Percentiles rank a stretch among this genome's conserved stretches.
Conservation (phyloP, 768 basidiomycete genomes). For the Leucocoprinus birnbaumii region DNA sequence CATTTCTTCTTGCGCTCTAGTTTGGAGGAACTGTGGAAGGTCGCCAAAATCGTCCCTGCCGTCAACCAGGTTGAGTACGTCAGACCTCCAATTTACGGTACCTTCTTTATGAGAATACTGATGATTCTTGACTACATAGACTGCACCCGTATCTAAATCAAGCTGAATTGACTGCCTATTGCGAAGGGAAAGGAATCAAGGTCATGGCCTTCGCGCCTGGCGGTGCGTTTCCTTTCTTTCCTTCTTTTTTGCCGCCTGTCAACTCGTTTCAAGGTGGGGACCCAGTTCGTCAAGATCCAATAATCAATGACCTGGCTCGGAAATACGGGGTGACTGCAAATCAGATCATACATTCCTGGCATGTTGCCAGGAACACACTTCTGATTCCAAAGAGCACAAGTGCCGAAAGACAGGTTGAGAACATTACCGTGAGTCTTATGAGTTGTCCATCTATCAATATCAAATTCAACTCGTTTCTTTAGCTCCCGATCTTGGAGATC, state of each 20-base stretch:
- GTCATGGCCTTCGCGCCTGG: slow-evolving; percentile 48
- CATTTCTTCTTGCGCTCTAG: no score
- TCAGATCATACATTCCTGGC: slow-evolving; percentile 52
- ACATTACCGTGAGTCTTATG: slow-evolving; percentile 36
- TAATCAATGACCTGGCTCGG: no score
- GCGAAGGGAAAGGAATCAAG: slow-evolving; percentile 44
- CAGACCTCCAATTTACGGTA: no score
- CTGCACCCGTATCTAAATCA: slow-evolving; percentile 50
- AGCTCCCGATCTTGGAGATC: no score
- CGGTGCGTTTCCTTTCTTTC: slow-evolving; percentile 21
- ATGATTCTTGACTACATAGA: slow-evolving; percentile 24
- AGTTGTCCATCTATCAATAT: neutral
- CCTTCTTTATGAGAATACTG: no score
- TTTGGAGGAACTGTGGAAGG: slow-evolving; percentile 26
- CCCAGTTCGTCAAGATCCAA: no score
- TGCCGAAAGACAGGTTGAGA: slow-evolving; percentile 45
- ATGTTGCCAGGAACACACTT: slow-evolving; percentile 39
- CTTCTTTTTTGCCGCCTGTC: slow-evolving; percentile 14
- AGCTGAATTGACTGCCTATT: slow-evolving; percentile 42
- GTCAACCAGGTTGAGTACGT: slow-evolving; percentile 47
- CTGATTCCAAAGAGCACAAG: slow-evolving; percentile 48
- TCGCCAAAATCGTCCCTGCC: slow-evolving; percentile 39
- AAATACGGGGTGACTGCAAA: slow-evolving; percentile 24
- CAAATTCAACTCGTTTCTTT: no score
- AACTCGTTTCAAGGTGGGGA: no score